A percentile compares a stretch with the other conserved stretches of the same genome.
Evolutionary conservation across 2,329 filamentous ascomycete genomes (phyloP).

Genomic region (Botrytis sinoallii): DNA sequence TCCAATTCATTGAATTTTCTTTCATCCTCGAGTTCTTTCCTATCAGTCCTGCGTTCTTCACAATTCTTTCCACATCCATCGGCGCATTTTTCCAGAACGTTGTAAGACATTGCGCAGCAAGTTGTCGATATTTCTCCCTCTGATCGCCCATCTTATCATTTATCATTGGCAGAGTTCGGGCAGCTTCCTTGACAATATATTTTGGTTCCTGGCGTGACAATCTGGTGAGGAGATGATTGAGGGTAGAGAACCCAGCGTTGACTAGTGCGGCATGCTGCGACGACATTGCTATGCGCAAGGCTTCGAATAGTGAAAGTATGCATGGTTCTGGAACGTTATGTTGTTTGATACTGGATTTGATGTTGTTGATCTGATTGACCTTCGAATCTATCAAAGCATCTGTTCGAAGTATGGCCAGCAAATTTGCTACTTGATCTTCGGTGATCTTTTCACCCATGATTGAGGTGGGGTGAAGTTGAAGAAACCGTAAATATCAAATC

Average conservation of each 20-base stretch:
- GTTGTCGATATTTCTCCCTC: constrained; percentile 76
- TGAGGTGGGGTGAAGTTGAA: constrained; percentile 18
- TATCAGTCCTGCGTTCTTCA: constrained; percentile 73
- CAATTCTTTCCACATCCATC: constrained; percentile 72
- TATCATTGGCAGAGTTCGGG: constrained; percentile 69
- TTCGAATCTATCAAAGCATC: constrained; percentile 69
- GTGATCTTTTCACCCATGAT: constrained; percentile 56
- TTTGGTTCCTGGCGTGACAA: constrained; percentile 81
- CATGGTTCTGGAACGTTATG: constrained; percentile 77
- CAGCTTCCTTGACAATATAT: constrained; percentile 65
- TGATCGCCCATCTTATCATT: constrained; percentile 83
- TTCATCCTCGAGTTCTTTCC: constrained; percentile 82
- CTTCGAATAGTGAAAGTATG: constrained; percentile 76
- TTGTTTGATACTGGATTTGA: constrained; percentile 91
- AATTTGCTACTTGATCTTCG: constrained; percentile 56
- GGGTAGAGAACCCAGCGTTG: constrained; percentile 80
- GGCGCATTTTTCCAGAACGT: constrained; percentile 72
- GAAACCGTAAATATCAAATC: constrained; percentile 19
- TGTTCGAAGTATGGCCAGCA: constrained; percentile 52
- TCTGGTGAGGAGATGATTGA: constrained; percentile 84
- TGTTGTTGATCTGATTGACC: constrained; percentile 64
- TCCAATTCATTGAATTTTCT: constrained; percentile 80
- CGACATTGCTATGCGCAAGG: constrained; percentile 68
- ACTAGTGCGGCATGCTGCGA: constrained; percentile 76
- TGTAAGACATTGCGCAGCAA: constrained; percentile 71